Percentiles rank a stretch among this genome's conserved stretches.
Evolutionary conservation across 192 early-diverging fungal genomes (phyloP).

Genomic region (Entomortierella lignicola): DNA sequence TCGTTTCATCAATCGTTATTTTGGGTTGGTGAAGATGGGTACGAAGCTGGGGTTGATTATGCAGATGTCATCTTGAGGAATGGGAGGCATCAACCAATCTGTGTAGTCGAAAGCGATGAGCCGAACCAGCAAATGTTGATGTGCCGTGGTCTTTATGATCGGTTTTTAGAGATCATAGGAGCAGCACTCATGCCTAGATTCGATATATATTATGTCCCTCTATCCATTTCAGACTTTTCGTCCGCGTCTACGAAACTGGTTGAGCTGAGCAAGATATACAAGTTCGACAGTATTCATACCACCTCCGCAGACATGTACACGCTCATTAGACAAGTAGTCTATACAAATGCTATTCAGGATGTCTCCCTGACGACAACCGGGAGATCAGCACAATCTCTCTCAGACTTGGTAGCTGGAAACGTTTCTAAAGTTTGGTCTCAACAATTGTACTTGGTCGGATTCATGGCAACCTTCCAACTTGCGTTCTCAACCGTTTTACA

Average conservation of each 20-base stretch:
- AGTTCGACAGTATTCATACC: conserved; percentile 43
- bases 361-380: conserved; percentile 31
- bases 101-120: conserved; percentile 23
- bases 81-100: conserved; percentile 4
- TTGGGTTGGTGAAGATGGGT: conserved; percentile 44
- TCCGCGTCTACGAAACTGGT: conserved; percentile 3
- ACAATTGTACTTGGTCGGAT: conserved; percentile 45
- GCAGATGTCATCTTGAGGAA: conserved; percentile 18
- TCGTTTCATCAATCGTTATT: conserved; percentile 6
- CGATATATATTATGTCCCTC: conserved; percentile 10
- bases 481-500: conserved; percentile 35
- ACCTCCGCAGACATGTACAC: conserved; percentile 34
- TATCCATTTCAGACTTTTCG: conserved; percentile 15
- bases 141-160: conserved; percentile 33
- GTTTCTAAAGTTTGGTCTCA: conserved; percentile 41
- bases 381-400: conserved; percentile 12
- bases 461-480: conserved; percentile 38
- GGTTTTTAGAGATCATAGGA: not conserved
- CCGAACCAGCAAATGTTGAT: conserved; percentile 28
- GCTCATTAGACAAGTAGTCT: conserved; percentile 26
- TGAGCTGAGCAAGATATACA: conserved; percentile 4
- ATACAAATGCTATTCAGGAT: not conserved
- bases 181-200: conserved; percentile 8
- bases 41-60: conserved; percentile 19
- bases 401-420: conserved; percentile 18